Conservation (phyloP, 371 early-diverging fungal species). For the Encephalitozoon hellem region DNA sequence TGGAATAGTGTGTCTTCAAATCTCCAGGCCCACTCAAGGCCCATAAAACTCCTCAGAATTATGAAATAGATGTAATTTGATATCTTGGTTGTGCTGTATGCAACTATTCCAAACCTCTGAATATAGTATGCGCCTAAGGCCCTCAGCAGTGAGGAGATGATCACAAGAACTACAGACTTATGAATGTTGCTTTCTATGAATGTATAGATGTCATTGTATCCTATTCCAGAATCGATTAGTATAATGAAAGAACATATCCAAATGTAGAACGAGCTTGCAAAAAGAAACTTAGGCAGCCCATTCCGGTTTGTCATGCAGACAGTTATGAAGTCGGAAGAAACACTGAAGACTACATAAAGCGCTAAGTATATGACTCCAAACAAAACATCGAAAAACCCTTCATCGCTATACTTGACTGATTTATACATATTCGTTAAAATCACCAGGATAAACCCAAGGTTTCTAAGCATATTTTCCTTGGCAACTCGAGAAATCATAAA, state of each 20-base stretch:
- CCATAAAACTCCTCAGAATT: background rate
- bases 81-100: background rate
- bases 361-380: background rate
- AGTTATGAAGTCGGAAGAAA: background rate
- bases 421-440: background rate
- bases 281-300: background rate
- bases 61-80: background rate
- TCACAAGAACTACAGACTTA: background rate
- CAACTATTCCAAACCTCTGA: background rate
- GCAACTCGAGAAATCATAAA: background rate
- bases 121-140: background rate
- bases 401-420: background rate
- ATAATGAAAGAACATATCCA: background rate
- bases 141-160: background rate
- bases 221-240: background rate
- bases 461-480: background rate
- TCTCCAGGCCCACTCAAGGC: background rate
- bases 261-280: constrained; percentile 3
- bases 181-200: background rate
- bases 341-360: background rate
- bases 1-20: background rate
- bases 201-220: background rate
- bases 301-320: background rate
- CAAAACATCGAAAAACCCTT: background rate
- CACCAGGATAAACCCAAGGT: background rate